phyloP scores from a whole-genome alignment of 306 rosid species.

The Pyrus betulifolia region DNA sequence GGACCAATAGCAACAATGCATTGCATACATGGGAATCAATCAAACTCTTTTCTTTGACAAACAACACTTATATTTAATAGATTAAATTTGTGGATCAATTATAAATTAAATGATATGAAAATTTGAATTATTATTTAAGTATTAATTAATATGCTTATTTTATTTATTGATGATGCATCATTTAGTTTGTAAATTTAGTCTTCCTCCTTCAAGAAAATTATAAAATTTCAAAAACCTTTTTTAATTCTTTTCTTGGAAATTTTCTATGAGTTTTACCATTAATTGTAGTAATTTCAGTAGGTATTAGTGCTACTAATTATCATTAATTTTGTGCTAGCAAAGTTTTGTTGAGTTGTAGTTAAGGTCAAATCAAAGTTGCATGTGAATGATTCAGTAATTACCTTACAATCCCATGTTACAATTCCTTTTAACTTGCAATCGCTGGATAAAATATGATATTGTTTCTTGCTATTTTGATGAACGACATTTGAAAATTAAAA shows the following conservation, averaged over 20 bases:
- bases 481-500: no score
- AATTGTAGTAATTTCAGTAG: neutral
- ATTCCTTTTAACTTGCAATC: no score
- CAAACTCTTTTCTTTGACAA: conserved; percentile 16
- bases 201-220: neutral
- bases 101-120: no score
- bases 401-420: no score
- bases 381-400: no score
- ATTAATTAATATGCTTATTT: no score
- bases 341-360: neutral
- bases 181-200: no score
- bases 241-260: neutral
- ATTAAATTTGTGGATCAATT: no score
- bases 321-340: neutral
- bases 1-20: conserved; percentile 7
- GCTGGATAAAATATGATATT: no score
- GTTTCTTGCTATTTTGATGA: neutral
- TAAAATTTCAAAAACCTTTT: neutral
- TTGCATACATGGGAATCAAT: neutral
- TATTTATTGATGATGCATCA: no score
- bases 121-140: no score
- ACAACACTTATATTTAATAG: neutral
- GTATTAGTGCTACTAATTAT: neutral
- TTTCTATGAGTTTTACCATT: neutral
- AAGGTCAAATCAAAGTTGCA: neutral